phyloP scores from a whole-genome alignment of 208 protist species.

The Entamoeba dispar region DNA sequence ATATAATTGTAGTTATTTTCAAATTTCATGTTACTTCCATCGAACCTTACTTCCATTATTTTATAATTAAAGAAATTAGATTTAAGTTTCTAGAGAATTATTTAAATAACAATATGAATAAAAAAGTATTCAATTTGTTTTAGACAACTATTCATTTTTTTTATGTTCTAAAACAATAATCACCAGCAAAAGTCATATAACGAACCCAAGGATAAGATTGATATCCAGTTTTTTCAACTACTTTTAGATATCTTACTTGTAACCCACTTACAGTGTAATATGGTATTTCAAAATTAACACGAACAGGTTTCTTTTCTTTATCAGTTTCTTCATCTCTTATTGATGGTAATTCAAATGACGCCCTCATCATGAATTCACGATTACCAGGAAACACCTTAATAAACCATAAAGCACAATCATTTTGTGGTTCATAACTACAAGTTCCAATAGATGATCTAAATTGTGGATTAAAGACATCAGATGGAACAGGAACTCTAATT shows the following conservation, averaged over 20 bases:
- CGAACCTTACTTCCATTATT: no score
- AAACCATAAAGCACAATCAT: conserved; percentile 39
- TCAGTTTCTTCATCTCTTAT: background rate
- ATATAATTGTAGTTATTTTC: no score
- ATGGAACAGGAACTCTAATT: conserved; percentile 10
- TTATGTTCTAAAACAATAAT: background rate
- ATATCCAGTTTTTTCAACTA: background rate
- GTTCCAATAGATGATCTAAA: conserved; percentile 1
- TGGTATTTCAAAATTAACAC: background rate
- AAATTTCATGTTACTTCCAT: no score
- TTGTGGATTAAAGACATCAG: background rate
- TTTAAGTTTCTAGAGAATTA: no score
- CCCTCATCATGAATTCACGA: conserved; percentile 30
- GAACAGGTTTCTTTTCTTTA: background rate
- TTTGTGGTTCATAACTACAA: background rate
- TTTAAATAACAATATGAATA: no score
- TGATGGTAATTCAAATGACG: conserved; percentile 2
- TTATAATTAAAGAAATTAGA: no score
- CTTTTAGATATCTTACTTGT: conserved; percentile 6
- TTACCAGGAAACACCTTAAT: conserved; percentile 48
- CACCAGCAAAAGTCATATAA: background rate
- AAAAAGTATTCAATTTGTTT: no score
- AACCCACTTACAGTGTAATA: background rate
- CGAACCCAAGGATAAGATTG: background rate
- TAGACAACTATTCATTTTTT: background rate